A percentile compares a stretch with the other conserved stretches of the same genome.
Evolutionary conservation across 768 basidiomycete species (phyloP).

Genomic region (Russula abietina): DNA sequence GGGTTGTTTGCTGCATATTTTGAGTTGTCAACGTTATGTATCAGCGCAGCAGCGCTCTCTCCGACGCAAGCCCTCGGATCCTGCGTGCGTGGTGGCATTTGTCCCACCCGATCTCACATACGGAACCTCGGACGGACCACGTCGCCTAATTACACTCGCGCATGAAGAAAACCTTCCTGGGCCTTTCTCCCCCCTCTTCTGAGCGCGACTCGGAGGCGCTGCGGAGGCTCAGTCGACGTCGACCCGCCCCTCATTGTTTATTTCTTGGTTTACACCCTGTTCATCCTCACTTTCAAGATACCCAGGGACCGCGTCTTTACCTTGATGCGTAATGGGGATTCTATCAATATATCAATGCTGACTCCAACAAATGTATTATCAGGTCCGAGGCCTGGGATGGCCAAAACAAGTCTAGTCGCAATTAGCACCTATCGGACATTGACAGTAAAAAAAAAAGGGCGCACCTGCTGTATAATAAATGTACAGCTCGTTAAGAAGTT

Average conservation of each 20-base stretch:
- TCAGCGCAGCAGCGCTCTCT: background rate
- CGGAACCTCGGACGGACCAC: background rate
- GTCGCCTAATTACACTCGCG: background rate
- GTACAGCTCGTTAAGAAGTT: background rate
- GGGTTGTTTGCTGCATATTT: no score
- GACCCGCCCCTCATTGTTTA: no score
- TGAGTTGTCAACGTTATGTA: background rate
- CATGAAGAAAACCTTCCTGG: background rate
- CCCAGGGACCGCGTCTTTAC: no score
- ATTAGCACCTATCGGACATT: background rate
- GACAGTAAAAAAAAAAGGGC: background rate
- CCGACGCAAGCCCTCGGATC: slow-evolving; percentile 1
- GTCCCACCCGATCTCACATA: background rate
- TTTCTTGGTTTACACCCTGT: no score
- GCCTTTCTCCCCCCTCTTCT: background rate
- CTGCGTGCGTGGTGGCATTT: background rate
- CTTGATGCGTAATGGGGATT: no score
- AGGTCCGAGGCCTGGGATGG: no score
- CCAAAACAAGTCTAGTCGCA: background rate
- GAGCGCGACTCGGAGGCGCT: background rate
- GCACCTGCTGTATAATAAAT: background rate
- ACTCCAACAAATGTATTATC: no score
- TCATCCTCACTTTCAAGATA: background rate
- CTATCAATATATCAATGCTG: no score
- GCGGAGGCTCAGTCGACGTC: background rate